Evolutionary conservation across 768 basidiomycete species (phyloP).

Genomic region (Mycena rosella): DNA sequence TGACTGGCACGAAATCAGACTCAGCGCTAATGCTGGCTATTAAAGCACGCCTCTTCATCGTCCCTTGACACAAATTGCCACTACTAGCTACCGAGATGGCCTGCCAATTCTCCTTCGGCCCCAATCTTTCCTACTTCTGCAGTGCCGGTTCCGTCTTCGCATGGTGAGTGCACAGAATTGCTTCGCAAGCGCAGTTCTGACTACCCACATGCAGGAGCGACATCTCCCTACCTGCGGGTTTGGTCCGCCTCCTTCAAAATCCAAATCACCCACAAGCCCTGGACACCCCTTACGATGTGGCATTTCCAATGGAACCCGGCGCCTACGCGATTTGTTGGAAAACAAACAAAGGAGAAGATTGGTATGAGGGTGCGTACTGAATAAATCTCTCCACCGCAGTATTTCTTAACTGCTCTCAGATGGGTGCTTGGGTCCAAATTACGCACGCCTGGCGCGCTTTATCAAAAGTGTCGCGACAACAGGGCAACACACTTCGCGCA

Average conservation of each 20-base stretch:
- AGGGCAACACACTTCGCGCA: slow-evolving; percentile 16
- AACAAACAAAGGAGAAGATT: slow-evolving; percentile 10
- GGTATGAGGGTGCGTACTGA: slow-evolving; percentile 14
- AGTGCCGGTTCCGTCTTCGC: no score
- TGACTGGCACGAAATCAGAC: no score
- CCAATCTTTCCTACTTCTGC: no score
- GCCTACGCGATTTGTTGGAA: slow-evolving; percentile 15
- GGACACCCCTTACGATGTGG: slow-evolving; percentile 25
- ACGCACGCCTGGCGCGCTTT: slow-evolving; percentile 21
- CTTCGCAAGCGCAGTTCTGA: no score
- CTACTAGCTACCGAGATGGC: no score
- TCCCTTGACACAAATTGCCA: no score
- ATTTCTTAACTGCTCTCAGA: background rate
- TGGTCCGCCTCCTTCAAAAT: slow-evolving; percentile 18
- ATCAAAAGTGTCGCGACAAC: slow-evolving; percentile 3
- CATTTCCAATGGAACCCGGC: slow-evolving; percentile 25
- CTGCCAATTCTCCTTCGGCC: no score
- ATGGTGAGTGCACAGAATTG: no score
- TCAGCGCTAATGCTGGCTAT: no score
- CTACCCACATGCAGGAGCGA: slow-evolving; percentile 26
- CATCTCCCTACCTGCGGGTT: background rate
- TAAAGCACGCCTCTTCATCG: no score
- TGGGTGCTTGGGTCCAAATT: slow-evolving; percentile 9
- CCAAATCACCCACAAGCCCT: slow-evolving; percentile 15
- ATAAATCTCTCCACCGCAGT: background rate